Base-by-base conservation (phyloP, 257 asterid species). In the Osmanthus fragrans region DNA sequence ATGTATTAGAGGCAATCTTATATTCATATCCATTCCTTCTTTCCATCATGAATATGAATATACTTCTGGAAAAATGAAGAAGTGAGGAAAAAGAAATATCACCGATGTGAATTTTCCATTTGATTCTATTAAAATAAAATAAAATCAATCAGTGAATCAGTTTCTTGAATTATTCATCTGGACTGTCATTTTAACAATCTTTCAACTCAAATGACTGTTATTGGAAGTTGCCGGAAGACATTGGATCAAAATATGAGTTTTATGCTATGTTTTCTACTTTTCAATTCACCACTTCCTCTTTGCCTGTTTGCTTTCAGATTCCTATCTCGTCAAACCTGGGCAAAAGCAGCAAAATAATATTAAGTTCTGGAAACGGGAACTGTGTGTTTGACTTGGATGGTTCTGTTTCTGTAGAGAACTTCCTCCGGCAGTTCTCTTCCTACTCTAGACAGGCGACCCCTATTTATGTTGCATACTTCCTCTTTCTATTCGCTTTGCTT, bases 401-500 rank as follows among this genome's bases (percentile, higher is more conserved):
- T 76, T 67, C 85, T 45, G 87, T 77, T 65, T 81, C 90, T 34
- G 77, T 79, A 36, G 91, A 84, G 36, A 78, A 82, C 73, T 72
- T 87, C 19, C 76, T 89, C 47, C 84, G 71, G 69, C 90, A 89
- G 84, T 76, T 91, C 81, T 84, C 91, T 65, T 81, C 84, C 79
- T 88, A 88, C 84, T 89, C 92, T 36, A 89, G 86, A 85, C 93
- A 83, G 80, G 90, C 88, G 79, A 87, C 90, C 66, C 95, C 93
- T 76, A 69, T 84, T 72, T 85, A 87, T 65, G 86, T 82, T 10
- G 78, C 79, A 23, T 89, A 81, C 68, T 83, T 82, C 56, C 76
- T 84, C 73, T 82, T 86, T 79, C 80, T 89, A 40, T 68, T 88
- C n/a, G 79, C 85, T 12, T 66, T 89, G 36, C 80, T 89, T 58